A percentile compares a stretch with the other conserved stretches of the same genome.
Evolutionary conservation across 257 asterid genomes (phyloP).

Genomic region (Nyctanthes arbortristis): DNA sequence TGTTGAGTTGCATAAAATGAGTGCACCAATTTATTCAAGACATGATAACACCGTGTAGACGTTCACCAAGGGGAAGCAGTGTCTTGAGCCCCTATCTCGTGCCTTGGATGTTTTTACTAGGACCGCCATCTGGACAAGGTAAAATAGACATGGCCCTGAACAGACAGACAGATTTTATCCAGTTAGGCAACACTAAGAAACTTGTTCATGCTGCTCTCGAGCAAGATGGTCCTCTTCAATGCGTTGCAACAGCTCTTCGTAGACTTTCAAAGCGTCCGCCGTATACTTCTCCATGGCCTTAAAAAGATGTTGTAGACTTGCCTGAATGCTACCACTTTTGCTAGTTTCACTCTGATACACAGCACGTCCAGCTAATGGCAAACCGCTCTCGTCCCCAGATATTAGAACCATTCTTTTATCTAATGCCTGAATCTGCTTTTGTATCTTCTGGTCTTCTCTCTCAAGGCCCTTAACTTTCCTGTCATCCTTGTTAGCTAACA

Average conservation of each 20-base stretch:
- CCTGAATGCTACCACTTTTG: conserved; percentile 69
- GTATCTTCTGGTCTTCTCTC: conserved; percentile 82
- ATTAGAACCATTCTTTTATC: conserved; percentile 61
- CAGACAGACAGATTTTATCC: not conserved
- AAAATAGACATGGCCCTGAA: not conserved
- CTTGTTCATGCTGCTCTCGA: conserved; percentile 40
- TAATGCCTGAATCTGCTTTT: conserved; percentile 78
- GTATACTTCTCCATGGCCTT: conserved; percentile 89
- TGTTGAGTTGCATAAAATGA: not conserved
- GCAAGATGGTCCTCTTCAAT: conserved; percentile 71
- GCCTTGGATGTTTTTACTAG: conserved; percentile 3
- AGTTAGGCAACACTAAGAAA: conserved; percentile 23
- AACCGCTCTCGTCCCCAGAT: conserved; percentile 45
- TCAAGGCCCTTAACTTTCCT: conserved; percentile 74
- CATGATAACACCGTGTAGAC: no score
- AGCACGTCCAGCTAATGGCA: conserved; percentile 54
- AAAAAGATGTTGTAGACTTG: conserved; percentile 65
- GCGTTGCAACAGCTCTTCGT: conserved; percentile 75
- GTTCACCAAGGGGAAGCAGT: no score
- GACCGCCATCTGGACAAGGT: not conserved
- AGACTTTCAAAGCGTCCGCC: conserved; percentile 55
- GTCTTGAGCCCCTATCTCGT: no score
- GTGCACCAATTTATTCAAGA: no score
- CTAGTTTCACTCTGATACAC: conserved; percentile 83
- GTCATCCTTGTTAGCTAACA: conserved; percentile 69